These are phyloP conservation scores for Dictyostelium discoideum DNA, from an alignment of 78 protist species.

Conservation along the genomic window DNA sequence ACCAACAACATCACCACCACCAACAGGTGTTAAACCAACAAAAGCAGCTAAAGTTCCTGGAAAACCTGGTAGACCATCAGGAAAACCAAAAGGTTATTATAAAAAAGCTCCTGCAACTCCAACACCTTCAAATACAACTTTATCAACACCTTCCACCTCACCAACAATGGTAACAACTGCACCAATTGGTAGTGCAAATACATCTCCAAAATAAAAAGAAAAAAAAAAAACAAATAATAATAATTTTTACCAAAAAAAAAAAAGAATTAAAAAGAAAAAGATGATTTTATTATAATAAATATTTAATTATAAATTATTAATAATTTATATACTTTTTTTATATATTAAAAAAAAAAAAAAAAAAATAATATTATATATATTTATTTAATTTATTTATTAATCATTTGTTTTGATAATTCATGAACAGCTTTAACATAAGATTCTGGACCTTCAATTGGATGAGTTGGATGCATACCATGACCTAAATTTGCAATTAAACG, in stretches of 20 bases:
- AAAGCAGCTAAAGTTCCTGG: background rate
- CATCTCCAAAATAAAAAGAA: background rate
- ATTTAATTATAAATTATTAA: background rate
- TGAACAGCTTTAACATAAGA: slow-evolving; percentile 86
- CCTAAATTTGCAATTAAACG: slow-evolving; percentile 88
- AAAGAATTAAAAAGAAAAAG: background rate
- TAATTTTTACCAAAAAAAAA: background rate
- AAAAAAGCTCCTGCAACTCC: background rate
- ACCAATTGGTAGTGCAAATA: background rate
- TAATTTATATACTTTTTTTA: background rate
- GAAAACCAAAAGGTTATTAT: slow-evolving; percentile 6
- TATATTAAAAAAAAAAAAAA: background rate
- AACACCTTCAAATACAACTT: background rate
- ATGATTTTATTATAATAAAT: background rate
- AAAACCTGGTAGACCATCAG: slow-evolving; percentile 9
- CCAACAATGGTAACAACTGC: background rate
- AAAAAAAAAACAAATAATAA: background rate
- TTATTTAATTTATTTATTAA: background rate
- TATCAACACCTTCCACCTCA: background rate
- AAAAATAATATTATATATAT: background rate
- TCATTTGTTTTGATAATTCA: slow-evolving; percentile 34
- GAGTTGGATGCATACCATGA: slow-evolving; percentile 92
- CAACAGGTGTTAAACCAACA: background rate
- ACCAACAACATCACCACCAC: background rate
- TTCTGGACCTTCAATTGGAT: slow-evolving; percentile 58